Evolutionary conservation across 2,329 filamentous ascomycete species (phyloP).

Genomic region (Sporothrix dimorphospora): DNA sequence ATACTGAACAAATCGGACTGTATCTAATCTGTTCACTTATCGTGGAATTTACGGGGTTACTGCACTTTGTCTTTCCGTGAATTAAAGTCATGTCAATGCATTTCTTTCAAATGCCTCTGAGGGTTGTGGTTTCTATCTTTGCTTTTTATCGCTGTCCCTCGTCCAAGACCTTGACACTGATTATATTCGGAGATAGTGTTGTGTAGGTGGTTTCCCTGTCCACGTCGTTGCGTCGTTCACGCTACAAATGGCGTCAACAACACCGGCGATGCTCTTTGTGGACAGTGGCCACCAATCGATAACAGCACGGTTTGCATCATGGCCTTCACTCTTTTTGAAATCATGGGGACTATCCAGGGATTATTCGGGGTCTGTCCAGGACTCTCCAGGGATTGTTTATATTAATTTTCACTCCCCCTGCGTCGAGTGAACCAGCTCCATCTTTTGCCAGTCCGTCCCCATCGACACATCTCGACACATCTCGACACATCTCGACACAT

Average conservation of each 20-base stretch:
- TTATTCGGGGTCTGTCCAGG: neutral
- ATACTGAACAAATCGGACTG: too few species aligned
- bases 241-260: slow-evolving; percentile 17
- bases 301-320: neutral
- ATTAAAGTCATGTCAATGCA: too few species aligned
- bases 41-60: too few species aligned
- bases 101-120: too few species aligned
- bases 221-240: neutral
- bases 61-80: neutral
- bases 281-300: neutral
- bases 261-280: slow-evolving; percentile 5
- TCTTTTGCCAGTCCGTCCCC: too few species aligned
- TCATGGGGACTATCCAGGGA: neutral
- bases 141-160: too few species aligned
- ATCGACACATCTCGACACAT: neutral
- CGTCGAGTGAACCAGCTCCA: neutral
- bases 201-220: neutral
- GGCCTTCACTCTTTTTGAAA: neutral
- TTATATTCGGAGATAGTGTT: slow-evolving; percentile 1
- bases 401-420: slow-evolving; percentile 10
- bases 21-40: too few species aligned
- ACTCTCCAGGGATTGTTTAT: neutral
- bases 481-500: too few species aligned
- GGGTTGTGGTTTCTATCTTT: too few species aligned
- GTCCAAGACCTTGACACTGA: too few species aligned